Base-by-base conservation (phyloP, 768 basidiomycete species). In the Coprinopsis strossmayeri region DNA sequence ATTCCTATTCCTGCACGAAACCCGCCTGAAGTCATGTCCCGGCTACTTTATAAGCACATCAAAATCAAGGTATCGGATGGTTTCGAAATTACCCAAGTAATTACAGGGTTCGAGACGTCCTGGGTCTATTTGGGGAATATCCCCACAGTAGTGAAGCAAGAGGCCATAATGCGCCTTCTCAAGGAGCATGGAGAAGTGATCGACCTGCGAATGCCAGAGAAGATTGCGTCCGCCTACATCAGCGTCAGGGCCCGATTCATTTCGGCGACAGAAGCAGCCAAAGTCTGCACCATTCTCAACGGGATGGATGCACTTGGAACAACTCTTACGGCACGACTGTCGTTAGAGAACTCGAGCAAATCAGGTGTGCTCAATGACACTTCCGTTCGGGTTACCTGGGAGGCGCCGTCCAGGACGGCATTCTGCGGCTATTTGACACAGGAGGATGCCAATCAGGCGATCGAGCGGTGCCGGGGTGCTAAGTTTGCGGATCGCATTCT, bases 101-200 rank as follows among this genome's bases (percentile, higher is more conserved):
- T 74, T 26, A 61, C 77, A 0, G 88, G 89, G 0, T 85, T 88
- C 34, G 87, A 91, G 56, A 81, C 82, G 0, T 75, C 73, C 4
- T 79, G 78, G 68, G 57, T 89, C 7, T 65, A 72, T 30, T 53
- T 91, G 1, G 67, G 68, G 3, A 76, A 81, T 20, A 57, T 90
- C 2, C 75, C 77, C 0, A 32, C 52, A 0, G 51, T 52, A 0
- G 65, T 73, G 12, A 61, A 65, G 1, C 53, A 64, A 0, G 56
- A 51, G 0, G 62, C 64, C 0, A 49, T 90, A 7, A 52, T 52
- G 2, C 34, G 56, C 1, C 45, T 80, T 0, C 64, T 85, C 15
- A 40, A 56, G 0, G 62, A 63, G 0, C 83, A 77, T 53, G 82
- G 82, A 1, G 58, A 68, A 15, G 67, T 81, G 3, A 56, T 67